These are phyloP conservation scores for Cladophialophora exuberans DNA, from an alignment of 2,329 filamentous ascomycete species.

Conservation along the genomic window DNA sequence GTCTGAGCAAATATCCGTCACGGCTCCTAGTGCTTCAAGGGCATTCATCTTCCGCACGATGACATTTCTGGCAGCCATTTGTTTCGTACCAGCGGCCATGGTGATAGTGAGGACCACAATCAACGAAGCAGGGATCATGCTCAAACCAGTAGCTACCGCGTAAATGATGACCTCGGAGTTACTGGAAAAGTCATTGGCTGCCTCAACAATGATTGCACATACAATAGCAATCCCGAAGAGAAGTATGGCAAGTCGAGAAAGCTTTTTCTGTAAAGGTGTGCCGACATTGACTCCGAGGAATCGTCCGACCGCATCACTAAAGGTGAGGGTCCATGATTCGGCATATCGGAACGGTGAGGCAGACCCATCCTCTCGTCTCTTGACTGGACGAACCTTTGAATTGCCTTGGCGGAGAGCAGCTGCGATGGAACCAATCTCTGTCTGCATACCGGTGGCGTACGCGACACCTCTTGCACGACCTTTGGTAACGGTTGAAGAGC, in stretches of 20 bases:
- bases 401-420: slow-evolving; percentile 64
- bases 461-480: slow-evolving; percentile 65
- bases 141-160: slow-evolving; percentile 61
- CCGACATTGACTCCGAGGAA: slow-evolving; percentile 71
- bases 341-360: slow-evolving; percentile 58
- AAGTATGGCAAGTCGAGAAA: slow-evolving; percentile 68
- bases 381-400: slow-evolving; percentile 55
- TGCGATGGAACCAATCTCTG: slow-evolving; percentile 67
- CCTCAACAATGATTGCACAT: slow-evolving; percentile 70
- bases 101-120: slow-evolving; percentile 67
- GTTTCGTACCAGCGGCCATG: slow-evolving; percentile 60
- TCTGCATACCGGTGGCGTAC: slow-evolving; percentile 63
- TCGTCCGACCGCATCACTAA: slow-evolving; percentile 61
- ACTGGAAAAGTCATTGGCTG: slow-evolving; percentile 61
- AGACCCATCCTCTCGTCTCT: slow-evolving; percentile 54
- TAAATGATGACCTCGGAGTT: slow-evolving; percentile 67
- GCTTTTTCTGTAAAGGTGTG: slow-evolving; percentile 69
- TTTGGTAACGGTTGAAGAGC: slow-evolving; percentile 64
- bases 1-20: slow-evolving; percentile 56
- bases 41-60: slow-evolving; percentile 56
- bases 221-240: slow-evolving; percentile 69
- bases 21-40: slow-evolving; percentile 60
- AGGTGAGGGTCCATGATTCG: slow-evolving; percentile 56
- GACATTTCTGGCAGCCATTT: slow-evolving; percentile 55
- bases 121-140: slow-evolving; percentile 64